These are phyloP conservation scores for Blastocladiella britannica DNA, from an alignment of 192 early-diverging fungal species.

Conservation along the genomic window DNA sequence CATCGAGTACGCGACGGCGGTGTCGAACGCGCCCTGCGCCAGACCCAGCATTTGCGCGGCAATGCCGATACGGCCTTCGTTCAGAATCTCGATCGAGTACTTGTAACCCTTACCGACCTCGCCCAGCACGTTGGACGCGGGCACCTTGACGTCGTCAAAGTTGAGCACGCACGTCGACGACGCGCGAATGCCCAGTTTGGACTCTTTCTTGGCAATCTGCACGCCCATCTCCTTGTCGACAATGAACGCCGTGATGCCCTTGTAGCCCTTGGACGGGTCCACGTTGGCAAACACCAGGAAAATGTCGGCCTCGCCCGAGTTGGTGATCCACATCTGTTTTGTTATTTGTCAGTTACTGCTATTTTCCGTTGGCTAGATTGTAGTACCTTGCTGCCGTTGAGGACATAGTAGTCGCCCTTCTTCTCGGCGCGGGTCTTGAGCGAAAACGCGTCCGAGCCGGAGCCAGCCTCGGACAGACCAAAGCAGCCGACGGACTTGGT, in stretches of 20 bases:
- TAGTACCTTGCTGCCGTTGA: constrained; percentile 69
- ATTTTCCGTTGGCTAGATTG: no score
- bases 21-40: constrained; percentile 82
- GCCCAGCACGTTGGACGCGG: constrained; percentile 68
- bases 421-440: constrained; percentile 65
- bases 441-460: constrained; percentile 88
- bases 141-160: constrained; percentile 81
- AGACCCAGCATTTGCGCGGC: constrained; percentile 95
- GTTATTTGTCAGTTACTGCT: no score
- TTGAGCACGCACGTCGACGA: constrained; percentile 85
- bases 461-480: constrained; percentile 77
- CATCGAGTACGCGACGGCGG: constrained; percentile 72
- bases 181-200: constrained; percentile 89
- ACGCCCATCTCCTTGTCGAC: constrained; percentile 86
- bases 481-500: constrained; percentile 76
- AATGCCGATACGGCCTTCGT: constrained; percentile 96
- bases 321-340: constrained; percentile 95
- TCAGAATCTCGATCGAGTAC: constrained; percentile 91
- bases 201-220: constrained; percentile 84
- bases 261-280: constrained; percentile 81
- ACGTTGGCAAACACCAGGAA: constrained; percentile 97
- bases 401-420: constrained; percentile 69
- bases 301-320: constrained; percentile 85
- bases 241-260: constrained; percentile 92
- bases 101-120: constrained; percentile 95